phyloP scores from a whole-genome alignment of 1,284 basidiomycete genomes.

The Austroboletus novae-zelandiae region DNA sequence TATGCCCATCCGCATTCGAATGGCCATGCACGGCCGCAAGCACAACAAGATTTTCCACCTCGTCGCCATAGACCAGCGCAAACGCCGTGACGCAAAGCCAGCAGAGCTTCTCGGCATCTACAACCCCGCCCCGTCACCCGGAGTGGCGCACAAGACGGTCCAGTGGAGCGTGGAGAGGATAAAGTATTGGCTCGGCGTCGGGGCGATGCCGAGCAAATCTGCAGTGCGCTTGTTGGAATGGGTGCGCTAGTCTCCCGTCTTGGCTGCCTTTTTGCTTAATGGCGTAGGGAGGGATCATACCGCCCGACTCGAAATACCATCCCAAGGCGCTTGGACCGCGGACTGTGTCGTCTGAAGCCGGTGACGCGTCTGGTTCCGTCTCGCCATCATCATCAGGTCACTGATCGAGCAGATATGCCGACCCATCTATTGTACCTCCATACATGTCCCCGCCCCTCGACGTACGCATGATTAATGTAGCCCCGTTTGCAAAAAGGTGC shows the following conservation, averaged over 20 bases:
- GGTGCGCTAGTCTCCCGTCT: slow-evolving; percentile 49
- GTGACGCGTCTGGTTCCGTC: background rate
- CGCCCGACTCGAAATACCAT: slow-evolving; percentile 52
- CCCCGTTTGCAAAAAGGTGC: slow-evolving; percentile 41
- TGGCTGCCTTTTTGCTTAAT: slow-evolving; percentile 19
- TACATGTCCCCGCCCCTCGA: background rate
- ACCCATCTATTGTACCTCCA: no score
- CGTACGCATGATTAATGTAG: slow-evolving; percentile 17
- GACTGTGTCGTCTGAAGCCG: background rate
- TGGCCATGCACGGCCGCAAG: slow-evolving; percentile 80
- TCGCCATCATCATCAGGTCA: slow-evolving; percentile 4
- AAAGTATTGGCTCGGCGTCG: slow-evolving; percentile 84
- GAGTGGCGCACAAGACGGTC: slow-evolving; percentile 62
- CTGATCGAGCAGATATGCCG: slow-evolving; percentile 7
- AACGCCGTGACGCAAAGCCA: slow-evolving; percentile 84
- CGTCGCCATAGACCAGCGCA: slow-evolving; percentile 78
- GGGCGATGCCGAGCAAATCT: slow-evolving; percentile 79
- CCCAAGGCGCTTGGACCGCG: slow-evolving; percentile 32
- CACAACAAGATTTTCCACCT: slow-evolving; percentile 86
- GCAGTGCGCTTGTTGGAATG: slow-evolving; percentile 78
- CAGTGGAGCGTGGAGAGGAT: slow-evolving; percentile 92
- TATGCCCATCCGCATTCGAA: slow-evolving; percentile 83
- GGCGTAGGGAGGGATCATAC: slow-evolving; percentile 44
- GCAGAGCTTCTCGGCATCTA: slow-evolving; percentile 89
- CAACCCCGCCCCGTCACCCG: slow-evolving; percentile 58